phyloP scores from a whole-genome alignment of 225 moss, liverwort and hornwort genomes.

The Pseudisothecium myosuroides region DNA sequence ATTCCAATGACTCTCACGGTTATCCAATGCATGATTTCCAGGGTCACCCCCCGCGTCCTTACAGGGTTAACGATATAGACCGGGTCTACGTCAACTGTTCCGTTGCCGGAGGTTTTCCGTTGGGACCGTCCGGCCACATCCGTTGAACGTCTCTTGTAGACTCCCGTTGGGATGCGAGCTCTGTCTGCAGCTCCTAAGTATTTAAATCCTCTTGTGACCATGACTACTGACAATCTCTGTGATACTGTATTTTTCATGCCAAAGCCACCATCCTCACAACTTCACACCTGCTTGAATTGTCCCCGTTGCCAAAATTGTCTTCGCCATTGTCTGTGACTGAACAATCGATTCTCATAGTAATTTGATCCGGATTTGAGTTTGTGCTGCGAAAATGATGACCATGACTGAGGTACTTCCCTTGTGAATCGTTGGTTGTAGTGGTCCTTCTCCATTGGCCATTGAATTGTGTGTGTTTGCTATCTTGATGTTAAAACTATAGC shows the following conservation, averaged over 20 bases:
- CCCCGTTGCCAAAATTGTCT: neutral
- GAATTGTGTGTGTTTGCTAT: neutral
- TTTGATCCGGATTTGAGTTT: neutral
- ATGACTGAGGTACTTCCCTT: constrained; percentile 3
- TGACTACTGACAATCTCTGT: fast-evolving
- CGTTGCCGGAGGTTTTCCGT: neutral
- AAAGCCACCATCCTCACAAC: fast-evolving
- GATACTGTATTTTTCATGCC: no score
- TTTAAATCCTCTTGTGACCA: neutral
- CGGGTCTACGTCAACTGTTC: neutral
- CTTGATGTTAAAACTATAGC: neutral
- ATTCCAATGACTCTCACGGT: no score
- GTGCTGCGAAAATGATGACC: constrained; percentile 9
- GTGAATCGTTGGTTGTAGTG: neutral
- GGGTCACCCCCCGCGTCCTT: no score
- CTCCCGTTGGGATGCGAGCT: neutral
- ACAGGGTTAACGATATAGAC: no score
- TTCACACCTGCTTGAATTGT: neutral
- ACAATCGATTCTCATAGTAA: no score
- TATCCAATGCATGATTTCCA: no score
- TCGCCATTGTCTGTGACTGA: neutral
- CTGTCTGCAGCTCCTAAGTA: neutral
- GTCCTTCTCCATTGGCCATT: neutral
- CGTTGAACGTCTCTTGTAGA: neutral
- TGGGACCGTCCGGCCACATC: neutral